Evolutionary conservation across 2,329 filamentous ascomycete genomes (phyloP), one percentile per base, ranked within the genome.

Genomic region (Penicillium sp.): DNA sequence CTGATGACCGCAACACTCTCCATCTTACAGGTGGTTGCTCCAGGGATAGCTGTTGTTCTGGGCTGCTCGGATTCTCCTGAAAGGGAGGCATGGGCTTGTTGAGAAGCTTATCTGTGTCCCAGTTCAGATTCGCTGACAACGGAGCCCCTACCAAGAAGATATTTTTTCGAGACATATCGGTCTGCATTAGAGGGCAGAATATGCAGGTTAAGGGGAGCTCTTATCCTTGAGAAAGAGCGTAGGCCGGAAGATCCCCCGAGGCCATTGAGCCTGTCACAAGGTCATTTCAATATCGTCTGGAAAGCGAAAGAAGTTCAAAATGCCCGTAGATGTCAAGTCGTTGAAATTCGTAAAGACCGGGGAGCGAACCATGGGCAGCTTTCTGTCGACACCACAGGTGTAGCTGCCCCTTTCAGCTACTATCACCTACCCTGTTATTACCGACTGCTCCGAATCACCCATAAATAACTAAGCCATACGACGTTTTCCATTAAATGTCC

Each of bases 61-160:
- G 9, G 24, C 29, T 43, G 4, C 43, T 35, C 19, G 48, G 26
- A 22, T 45, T 47, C 13, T 58, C 46, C 29, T 47, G 2, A 28
- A 70, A 70, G 26, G 67, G 67, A 19, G 54, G 55, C 32, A 74
- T 61, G 51, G 77, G 78, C 12, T 64, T 62, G 7, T 73, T 61
- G 17, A 82, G 67, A 34, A 87, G 72, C n/a, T 64, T 59, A 1
- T 67, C 57, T 12, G 76, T 64, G 40, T 74, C 64, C 78, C 83
- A 86, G 35, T 75, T 66, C 21, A 88, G 71, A 22, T 71, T 67
- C 9, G 67, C 68, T 28, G 69, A 62, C 31, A 75, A 67, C 2
- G 85, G 85, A n/a, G 84, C 82, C 22, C 84, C 84, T 47, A 77
- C 74, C 48, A 83, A 67, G 53, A 80, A 73, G 46, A 80, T 74